These are phyloP conservation scores for Paramecium pentaurelia DNA, from an alignment of 73 alveolate genomes.

Conservation along the genomic window DNA sequence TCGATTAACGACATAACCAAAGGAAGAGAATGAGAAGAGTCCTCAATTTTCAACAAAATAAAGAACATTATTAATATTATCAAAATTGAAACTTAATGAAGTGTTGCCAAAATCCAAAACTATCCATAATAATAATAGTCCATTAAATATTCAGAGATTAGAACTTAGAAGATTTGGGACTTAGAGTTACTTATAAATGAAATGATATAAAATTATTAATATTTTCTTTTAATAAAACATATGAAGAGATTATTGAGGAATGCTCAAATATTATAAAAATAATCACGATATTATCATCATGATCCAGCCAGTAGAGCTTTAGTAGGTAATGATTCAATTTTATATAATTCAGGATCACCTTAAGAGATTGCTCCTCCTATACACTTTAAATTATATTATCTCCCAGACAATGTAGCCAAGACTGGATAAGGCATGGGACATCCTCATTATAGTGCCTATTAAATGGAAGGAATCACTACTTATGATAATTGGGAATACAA, in stretches of 20 bases:
- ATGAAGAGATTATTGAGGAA: constrained; percentile 19
- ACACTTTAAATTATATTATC: background rate
- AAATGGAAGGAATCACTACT: constrained; percentile 6
- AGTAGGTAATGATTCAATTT: background rate
- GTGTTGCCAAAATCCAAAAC: background rate
- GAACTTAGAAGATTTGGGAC: background rate
- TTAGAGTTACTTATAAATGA: background rate
- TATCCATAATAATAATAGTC: background rate
- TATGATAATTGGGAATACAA: constrained; percentile 45
- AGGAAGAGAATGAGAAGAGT: background rate
- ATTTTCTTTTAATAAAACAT: background rate
- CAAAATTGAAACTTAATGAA: background rate
- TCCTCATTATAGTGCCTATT: background rate
- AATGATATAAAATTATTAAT: background rate
- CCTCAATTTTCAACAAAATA: background rate
- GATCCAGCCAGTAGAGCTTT: constrained; percentile 27
- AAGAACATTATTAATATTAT: background rate
- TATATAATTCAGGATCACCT: background rate
- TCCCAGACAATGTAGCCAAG: background rate
- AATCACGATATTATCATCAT: background rate
- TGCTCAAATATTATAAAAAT: background rate
- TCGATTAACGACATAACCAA: background rate
- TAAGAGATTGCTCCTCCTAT: constrained; percentile 1
- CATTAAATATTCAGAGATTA: background rate
- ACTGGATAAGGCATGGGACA: constrained; percentile 4